Evolutionary conservation across 352 stramenopile genomes (phyloP).

Genomic region (Pythium chondricola): DNA sequence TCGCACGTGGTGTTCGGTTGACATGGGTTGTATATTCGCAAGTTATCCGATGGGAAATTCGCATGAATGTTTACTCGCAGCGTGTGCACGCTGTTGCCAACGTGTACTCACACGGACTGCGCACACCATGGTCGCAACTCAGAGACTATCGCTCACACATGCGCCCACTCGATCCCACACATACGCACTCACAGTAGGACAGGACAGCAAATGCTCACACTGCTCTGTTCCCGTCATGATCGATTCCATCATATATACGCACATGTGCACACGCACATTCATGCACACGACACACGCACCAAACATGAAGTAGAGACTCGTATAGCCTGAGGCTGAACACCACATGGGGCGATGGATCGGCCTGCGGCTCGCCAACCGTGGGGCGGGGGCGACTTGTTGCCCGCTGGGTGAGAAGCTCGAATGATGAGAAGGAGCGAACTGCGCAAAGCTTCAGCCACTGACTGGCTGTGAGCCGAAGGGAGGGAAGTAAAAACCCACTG

Average conservation of each 20-base stretch:
- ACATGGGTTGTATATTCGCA: background rate
- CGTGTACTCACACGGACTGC: background rate
- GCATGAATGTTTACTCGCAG: conserved; percentile 3
- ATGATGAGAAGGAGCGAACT: background rate
- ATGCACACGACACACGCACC: background rate
- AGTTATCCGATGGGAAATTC: background rate
- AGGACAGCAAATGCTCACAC: too few species aligned
- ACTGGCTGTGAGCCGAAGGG: background rate
- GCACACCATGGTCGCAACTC: too few species aligned
- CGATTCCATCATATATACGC: background rate
- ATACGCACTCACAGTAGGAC: too few species aligned
- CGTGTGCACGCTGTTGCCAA: conserved; percentile 3
- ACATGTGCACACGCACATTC: background rate
- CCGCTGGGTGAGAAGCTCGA: background rate
- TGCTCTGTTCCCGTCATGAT: too few species aligned
- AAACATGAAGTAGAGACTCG: background rate
- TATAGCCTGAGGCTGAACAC: conserved; percentile 1
- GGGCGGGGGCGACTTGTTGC: background rate
- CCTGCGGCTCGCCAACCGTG: background rate
- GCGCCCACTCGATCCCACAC: too few species aligned
- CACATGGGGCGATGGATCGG: background rate
- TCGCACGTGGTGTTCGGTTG: conserved; percentile 6
- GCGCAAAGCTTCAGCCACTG: background rate
- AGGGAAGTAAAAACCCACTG: background rate
- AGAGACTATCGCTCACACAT: too few species aligned